These are phyloP conservation scores for Gossypium longicalyx DNA, from an alignment of 345 rosid genomes.

Conservation along the genomic window DNA sequence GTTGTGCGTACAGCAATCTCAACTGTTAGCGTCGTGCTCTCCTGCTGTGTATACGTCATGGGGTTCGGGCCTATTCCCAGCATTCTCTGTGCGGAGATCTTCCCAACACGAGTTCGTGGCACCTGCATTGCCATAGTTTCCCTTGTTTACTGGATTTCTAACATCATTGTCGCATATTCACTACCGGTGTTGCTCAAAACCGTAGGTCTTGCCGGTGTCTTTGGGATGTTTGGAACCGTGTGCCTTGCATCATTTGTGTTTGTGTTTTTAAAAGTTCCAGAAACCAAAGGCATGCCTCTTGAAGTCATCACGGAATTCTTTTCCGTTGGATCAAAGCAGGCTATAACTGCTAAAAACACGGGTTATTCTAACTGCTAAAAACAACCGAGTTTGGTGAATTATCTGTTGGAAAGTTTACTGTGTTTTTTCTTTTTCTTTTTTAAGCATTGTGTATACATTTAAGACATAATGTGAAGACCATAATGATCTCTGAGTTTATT, in stretches of 20 bases:
- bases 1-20: conserved; percentile 61
- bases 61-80: conserved; percentile 97
- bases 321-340: conserved; percentile 76
- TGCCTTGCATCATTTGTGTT: conserved; percentile 65
- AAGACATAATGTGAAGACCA: not conserved
- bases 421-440: too few relatives aligned
- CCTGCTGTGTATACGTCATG: conserved; percentile 92
- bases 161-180: conserved; percentile 74
- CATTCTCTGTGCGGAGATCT: conserved; percentile 80
- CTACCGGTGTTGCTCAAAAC: conserved; percentile 79
- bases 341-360: conserved; percentile 26
- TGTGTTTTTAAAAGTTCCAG: conserved; percentile 77
- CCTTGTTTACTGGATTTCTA: conserved; percentile 69
- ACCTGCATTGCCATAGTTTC: conserved; percentile 89
- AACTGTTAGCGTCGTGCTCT: conserved; percentile 56
- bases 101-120: conserved; percentile 89
- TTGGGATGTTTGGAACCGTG: conserved; percentile 65
- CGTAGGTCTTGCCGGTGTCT: conserved; percentile 71
- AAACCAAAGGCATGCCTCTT: conserved; percentile 97
- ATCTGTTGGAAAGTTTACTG: too few relatives aligned
- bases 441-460: not conserved
- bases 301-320: conserved; percentile 93
- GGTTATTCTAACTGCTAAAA: conserved; percentile 17
- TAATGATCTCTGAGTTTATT: not conserved
- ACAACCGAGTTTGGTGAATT: conserved; percentile 23